Base-by-base conservation (phyloP, 2,329 filamentous ascomycete genomes). In the Monosporascus sp. region DNA sequence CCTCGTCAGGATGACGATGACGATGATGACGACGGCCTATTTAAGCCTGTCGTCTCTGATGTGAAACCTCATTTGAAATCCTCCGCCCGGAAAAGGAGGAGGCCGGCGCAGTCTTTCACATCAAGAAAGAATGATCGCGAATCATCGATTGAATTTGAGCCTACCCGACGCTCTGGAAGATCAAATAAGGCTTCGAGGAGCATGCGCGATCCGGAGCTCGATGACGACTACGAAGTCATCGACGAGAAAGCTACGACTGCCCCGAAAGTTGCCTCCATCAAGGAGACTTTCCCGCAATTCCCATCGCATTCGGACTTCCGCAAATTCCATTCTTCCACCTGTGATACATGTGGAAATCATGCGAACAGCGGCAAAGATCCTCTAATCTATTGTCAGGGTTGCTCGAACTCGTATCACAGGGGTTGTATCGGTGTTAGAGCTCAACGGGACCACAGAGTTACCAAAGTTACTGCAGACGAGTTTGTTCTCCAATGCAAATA, bases 401-500 rank as follows among this genome's bases (percentile, higher is more conserved):
- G 94, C 68, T 91, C 87, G 2, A 77, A 86, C 48, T 80, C 88
- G 0, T 96, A 91, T 61, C 94, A 99, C 71, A 90, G 89, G 68
- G 74, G 73, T 41, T 99, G 94, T 65, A 77, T 99, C 27, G 91
- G 93, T 1, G 76, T 79, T 48, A 83, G 94, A 49, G 81, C 80
- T 50, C 75, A 69, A 14, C 81, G 94, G 55, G 91, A 96, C n/a
- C 94, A 97, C 68, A 74, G 94, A 37, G 90, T 90, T 9, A 97
- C 91, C 24, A 99, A 97, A 68, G 72, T 97, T 50, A 85, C 78
- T 2, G 76, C 87, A 1, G 84, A 87, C 2, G 72, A 87, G 38
- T 97, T 96, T 62, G 86, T 99, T 17, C 74, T 99, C 40, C 94
- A 99, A 67, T 99, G 94, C 72, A 87, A 85, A 59, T 88, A 86